Evolutionary conservation across 495 filamentous ascomycete species (phyloP).

Genomic region (Daldinia vernicosa): DNA sequence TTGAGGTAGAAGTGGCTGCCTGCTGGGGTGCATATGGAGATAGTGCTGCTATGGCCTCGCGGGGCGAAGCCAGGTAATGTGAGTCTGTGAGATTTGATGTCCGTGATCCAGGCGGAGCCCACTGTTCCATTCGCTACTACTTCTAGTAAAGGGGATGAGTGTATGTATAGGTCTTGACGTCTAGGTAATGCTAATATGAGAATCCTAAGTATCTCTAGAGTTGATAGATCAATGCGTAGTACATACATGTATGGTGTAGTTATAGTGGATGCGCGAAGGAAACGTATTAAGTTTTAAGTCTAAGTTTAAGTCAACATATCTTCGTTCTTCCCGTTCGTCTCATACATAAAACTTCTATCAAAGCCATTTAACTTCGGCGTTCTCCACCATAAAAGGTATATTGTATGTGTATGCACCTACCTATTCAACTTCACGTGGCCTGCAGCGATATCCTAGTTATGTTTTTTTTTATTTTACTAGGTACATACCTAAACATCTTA

Average conservation of each 20-base stretch:
- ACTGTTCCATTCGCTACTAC: neutral
- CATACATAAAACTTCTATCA: neutral
- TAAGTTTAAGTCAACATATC: neutral
- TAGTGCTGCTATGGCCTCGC: neutral
- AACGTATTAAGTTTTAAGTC: too few relatives aligned
- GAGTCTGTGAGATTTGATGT: neutral
- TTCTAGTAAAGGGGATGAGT: neutral
- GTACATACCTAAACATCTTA: neutral
- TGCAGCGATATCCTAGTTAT: neutral
- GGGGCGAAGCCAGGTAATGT: neutral
- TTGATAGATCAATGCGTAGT: too few relatives aligned
- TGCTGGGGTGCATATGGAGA: slow-evolving; percentile 8
- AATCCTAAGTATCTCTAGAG: too few relatives aligned
- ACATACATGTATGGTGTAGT: too few relatives aligned
- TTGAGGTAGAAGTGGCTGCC: neutral
- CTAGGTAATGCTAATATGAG: neutral
- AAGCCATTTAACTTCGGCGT: neutral
- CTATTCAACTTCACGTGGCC: neutral
- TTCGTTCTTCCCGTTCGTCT: neutral
- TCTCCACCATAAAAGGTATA: neutral
- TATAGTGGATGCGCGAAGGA: too few relatives aligned
- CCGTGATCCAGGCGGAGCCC: neutral
- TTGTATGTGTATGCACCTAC: too few relatives aligned
- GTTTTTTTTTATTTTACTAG: neutral
- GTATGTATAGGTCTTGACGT: neutral